A percentile compares a stretch with the other conserved stretches of the same genome.
Conservation (phyloP, 225 moss, liverwort and hornwort genomes). For the Antitrichia curtipendula region DNA sequence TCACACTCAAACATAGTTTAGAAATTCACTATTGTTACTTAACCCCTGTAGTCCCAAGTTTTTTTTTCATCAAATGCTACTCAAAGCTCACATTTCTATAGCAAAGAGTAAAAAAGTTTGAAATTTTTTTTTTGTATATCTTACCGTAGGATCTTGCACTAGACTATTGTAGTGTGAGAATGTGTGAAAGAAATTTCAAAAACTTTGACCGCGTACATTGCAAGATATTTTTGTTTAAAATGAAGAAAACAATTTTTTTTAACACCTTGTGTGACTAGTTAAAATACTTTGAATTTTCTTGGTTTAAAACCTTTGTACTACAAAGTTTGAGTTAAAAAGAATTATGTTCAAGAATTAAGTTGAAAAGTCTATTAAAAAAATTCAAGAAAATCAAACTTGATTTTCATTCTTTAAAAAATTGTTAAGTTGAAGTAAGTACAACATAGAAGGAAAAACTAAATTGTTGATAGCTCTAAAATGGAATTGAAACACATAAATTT, state of each 20-base stretch:
- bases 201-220: background rate
- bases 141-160: accelerated
- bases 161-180: accelerated
- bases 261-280: background rate
- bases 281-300: background rate
- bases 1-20: accelerated
- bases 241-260: accelerated
- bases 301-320: background rate
- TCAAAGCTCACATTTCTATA: background rate
- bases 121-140: no score
- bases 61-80: no score
- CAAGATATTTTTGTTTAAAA: background rate
- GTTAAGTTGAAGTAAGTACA: background rate
- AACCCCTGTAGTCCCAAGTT: accelerated
- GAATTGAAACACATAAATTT: background rate
- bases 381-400: background rate
- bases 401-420: background rate
- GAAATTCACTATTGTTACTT: background rate
- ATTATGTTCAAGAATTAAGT: background rate
- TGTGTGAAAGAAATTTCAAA: background rate
- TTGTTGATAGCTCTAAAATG: background rate
- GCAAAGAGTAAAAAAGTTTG: background rate
- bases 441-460: background rate
- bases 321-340: background rate
- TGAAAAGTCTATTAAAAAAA: background rate